phyloP scores from a whole-genome alignment of 352 stramenopile genomes.

The Phytopythium vexans region DNA sequence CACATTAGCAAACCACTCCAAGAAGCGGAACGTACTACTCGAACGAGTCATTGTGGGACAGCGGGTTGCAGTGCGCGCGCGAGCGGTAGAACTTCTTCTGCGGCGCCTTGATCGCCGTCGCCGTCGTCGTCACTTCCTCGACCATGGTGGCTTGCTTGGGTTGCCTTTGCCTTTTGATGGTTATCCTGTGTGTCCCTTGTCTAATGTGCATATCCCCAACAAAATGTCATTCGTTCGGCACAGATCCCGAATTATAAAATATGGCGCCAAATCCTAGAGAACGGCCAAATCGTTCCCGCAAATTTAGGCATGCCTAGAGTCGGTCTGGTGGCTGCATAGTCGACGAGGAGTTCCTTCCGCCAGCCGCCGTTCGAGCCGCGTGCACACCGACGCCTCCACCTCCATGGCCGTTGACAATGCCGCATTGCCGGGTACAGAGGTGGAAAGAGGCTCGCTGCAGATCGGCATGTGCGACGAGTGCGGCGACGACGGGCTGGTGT shows the following conservation, averaged over 20 bases:
- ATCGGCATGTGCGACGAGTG: conserved; percentile 51
- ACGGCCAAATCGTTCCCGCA: too few species aligned
- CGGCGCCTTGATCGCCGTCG: conserved; percentile 40
- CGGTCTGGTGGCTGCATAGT: too few species aligned
- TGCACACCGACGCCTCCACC: too few species aligned
- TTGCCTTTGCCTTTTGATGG: too few species aligned
- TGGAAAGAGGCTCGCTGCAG: conserved; percentile 13
- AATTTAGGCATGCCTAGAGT: too few species aligned
- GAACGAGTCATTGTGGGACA: conserved; percentile 96
- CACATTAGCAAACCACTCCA: background rate
- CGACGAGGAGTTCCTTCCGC: too few species aligned
- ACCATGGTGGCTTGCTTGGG: too few species aligned
- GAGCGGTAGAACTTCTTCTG: conserved; percentile 97
- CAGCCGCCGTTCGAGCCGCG: too few species aligned
- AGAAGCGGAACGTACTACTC: conserved; percentile 72
- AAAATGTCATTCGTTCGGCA: too few species aligned
- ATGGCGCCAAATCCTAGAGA: conserved; percentile 3
- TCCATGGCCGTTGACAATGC: too few species aligned
- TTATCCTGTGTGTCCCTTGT: too few species aligned
- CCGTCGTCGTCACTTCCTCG: conserved; percentile 3
- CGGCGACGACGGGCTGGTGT: conserved; percentile 31
- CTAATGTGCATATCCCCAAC: too few species aligned
- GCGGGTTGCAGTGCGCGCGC: conserved; percentile 95
- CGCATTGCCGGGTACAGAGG: background rate
- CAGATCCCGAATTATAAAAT: conserved; percentile 22